Evolutionary conservation across 768 basidiomycete genomes (phyloP).

Genomic region (Tylopilus plumbeoviolaceoides): DNA sequence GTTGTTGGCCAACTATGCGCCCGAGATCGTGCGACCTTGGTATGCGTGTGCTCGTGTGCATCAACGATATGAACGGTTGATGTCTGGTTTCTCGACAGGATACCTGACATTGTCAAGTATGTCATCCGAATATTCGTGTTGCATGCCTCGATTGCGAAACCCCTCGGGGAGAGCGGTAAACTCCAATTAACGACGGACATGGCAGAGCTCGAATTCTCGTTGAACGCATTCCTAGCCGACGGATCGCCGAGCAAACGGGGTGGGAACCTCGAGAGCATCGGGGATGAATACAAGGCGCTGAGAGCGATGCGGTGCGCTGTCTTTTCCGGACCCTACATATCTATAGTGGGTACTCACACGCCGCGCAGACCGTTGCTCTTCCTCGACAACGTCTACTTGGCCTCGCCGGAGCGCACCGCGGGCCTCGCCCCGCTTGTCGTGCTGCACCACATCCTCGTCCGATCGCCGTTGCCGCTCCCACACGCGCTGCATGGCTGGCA

Average conservation of each 20-base stretch:
- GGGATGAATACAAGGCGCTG: slow-evolving; percentile 82
- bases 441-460: slow-evolving; percentile 88
- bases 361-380: slow-evolving; percentile 75
- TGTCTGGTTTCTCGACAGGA: slow-evolving; percentile 37
- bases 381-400: slow-evolving; percentile 71
- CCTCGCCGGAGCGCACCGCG: slow-evolving; percentile 59
- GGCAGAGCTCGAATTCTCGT: slow-evolving; percentile 92
- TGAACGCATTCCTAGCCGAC: slow-evolving; percentile 73
- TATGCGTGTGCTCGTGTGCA: slow-evolving; percentile 26
- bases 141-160: slow-evolving; percentile 90
- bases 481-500: slow-evolving; percentile 92
- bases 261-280: slow-evolving; percentile 67
- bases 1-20: slow-evolving; percentile 70
- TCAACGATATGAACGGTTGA: slow-evolving; percentile 1
- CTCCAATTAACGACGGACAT: slow-evolving; percentile 94
- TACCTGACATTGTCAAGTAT: slow-evolving; percentile 64
- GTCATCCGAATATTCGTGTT: slow-evolving; percentile 84
- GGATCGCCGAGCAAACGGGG: slow-evolving; percentile 55
- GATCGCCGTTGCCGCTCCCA: slow-evolving; percentile 81
- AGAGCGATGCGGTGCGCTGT: slow-evolving; percentile 73
- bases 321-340: neutral
- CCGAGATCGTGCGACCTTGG: slow-evolving; percentile 74
- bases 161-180: slow-evolving; percentile 89
- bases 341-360: neutral
- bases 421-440: slow-evolving; percentile 87